Evolutionary conservation across 768 basidiomycete species (phyloP).

Genomic region (Cyclocybe aegerita): DNA sequence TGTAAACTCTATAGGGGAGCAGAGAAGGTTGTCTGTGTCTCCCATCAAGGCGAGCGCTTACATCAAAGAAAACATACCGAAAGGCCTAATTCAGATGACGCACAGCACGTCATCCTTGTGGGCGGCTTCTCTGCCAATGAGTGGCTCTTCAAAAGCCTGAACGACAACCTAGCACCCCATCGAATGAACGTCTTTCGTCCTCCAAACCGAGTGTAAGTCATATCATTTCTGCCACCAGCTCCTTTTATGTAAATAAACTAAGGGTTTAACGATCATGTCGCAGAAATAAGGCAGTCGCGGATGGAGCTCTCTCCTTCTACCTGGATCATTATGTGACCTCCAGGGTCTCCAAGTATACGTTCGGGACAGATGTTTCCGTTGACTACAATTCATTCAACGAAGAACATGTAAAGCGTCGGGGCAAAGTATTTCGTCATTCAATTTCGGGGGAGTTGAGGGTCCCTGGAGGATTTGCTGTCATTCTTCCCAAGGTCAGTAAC

Average conservation of each 20-base stretch:
- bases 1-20: constrained; percentile 23
- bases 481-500: constrained; percentile 33
- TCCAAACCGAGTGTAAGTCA: constrained; percentile 49
- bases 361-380: constrained; percentile 4
- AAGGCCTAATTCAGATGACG: too few relatives aligned
- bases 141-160: constrained; percentile 46
- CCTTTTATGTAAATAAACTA: neutral
- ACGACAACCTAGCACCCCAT: constrained; percentile 30
- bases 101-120: constrained; percentile 42
- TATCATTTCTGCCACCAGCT: neutral
- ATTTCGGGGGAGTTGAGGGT: constrained; percentile 30
- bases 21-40: constrained; percentile 7
- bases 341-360: constrained; percentile 16
- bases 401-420: constrained; percentile 37
- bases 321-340: constrained; percentile 23
- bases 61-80: neutral
- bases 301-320: constrained; percentile 22
- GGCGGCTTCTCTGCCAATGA: constrained; percentile 60
- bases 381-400: constrained; percentile 22
- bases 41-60: neutral
- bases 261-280: neutral
- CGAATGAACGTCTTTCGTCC: constrained; percentile 45
- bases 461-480: constrained; percentile 33
- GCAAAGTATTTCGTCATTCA: constrained; percentile 22
- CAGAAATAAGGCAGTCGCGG: constrained; percentile 22